phyloP scores from a whole-genome alignment of 768 basidiomycete species.

The Amanita inopinata region DNA sequence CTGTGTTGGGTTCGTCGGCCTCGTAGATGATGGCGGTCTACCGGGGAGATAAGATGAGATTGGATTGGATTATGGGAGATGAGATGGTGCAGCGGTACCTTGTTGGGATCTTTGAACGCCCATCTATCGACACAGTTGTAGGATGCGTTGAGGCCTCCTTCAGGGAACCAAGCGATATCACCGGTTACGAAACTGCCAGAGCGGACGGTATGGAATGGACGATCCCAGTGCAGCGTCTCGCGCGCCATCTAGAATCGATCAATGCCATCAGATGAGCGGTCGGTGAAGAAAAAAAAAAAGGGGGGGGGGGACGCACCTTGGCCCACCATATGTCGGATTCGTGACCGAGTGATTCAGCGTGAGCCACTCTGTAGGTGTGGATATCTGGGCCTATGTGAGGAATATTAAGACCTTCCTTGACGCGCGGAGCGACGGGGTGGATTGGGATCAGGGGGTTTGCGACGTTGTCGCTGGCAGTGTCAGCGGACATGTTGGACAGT shows the following conservation, averaged over 20 bases:
- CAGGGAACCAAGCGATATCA: conserved; percentile 94
- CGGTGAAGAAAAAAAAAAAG: not conserved
- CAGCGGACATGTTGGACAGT: not conserved
- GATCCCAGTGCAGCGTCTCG: conserved; percentile 77
- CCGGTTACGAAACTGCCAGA: conserved; percentile 77
- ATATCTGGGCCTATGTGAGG: conserved; percentile 78
- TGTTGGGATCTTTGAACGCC: conserved; percentile 84
- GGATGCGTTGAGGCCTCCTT: conserved; percentile 84
- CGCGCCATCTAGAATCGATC: conserved; percentile 44
- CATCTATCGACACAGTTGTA: conserved; percentile 98
- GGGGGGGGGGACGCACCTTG: conserved; percentile 37
- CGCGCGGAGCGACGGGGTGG: conserved; percentile 71
- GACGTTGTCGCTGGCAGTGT: too few relatives aligned
- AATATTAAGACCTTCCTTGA: conserved; percentile 48
- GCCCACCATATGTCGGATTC: conserved; percentile 85
- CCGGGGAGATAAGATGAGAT: not conserved
- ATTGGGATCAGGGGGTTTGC: conserved; percentile 20
- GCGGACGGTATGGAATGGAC: conserved; percentile 81
- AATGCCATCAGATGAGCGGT: not conserved
- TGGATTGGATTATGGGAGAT: not conserved
- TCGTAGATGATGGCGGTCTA: conserved; percentile 97
- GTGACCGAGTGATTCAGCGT: conserved; percentile 64
- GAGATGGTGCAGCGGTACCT: conserved; percentile 28
- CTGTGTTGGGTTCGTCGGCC: conserved; percentile 86
- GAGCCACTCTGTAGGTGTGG: conserved; percentile 59